phyloP scores from a whole-genome alignment of 176 grass and related monocot species.

The Avena eriantha region DNA sequence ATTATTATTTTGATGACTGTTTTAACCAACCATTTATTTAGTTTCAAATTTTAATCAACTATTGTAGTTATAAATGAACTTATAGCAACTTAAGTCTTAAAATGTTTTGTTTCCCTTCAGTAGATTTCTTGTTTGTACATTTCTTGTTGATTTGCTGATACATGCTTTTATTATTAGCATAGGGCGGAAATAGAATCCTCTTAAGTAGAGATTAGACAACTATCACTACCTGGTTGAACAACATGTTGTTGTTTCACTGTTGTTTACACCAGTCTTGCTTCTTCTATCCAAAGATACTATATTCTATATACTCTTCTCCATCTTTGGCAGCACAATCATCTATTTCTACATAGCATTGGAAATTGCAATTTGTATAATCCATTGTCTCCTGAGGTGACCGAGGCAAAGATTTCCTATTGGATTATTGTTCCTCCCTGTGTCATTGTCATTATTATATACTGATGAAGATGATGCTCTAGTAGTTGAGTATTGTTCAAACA shows the following conservation, averaged over 20 bases:
- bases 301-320: constrained; percentile 95
- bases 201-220: constrained; percentile 86
- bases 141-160: constrained; percentile 19
- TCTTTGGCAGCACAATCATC: constrained; percentile 70
- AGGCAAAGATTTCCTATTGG: constrained; percentile 85
- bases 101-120: constrained; percentile 15
- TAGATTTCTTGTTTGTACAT: constrained; percentile 30
- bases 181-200: constrained; percentile 83
- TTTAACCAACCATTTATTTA: background rate
- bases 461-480: constrained; percentile 28
- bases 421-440: constrained; percentile 65
- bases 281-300: constrained; percentile 85
- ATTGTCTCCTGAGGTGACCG: constrained; percentile 65
- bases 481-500: constrained; percentile 24
- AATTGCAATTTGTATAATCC: constrained; percentile 64
- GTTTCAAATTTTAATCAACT: constrained; percentile 1
- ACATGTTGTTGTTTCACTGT: constrained; percentile 90
- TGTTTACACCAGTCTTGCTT: constrained; percentile 90
- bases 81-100: background rate
- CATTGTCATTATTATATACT: constrained; percentile 33
- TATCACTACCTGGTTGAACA: constrained; percentile 93
- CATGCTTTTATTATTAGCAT: constrained; percentile 56
- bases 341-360: constrained; percentile 66
- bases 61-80: background rate
- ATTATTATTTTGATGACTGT: background rate